phyloP scores from a whole-genome alignment of 192 early-diverging fungal genomes.

The Rhizophagus prolifer region DNA sequence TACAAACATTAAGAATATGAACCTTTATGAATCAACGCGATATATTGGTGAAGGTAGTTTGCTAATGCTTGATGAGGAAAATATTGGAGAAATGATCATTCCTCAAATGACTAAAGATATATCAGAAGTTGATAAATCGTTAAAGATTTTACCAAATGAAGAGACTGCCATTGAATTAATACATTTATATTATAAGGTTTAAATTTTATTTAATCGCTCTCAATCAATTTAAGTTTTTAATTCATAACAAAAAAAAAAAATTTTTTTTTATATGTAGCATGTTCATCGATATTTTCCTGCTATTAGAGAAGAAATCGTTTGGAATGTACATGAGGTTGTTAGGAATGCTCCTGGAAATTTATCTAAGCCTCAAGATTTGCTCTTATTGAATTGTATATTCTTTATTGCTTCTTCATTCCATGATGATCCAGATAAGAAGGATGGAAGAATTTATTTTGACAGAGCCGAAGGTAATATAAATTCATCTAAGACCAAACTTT shows the following conservation, averaged over 20 bases:
- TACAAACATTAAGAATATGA: neutral
- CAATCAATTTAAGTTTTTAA: neutral
- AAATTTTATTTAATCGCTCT: neutral
- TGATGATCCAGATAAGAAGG: slow-evolving; percentile 14
- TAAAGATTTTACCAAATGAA: slow-evolving; percentile 2
- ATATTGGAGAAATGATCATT: slow-evolving; percentile 12
- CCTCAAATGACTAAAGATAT: slow-evolving; percentile 3
- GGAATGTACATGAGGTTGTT: neutral
- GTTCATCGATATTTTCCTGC: slow-evolving; percentile 23
- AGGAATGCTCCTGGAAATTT: slow-evolving; percentile 1
- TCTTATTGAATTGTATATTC: slow-evolving; percentile 24
- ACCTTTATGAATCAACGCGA: slow-evolving; percentile 16
- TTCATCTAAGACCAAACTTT: neutral
- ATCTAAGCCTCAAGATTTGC: slow-evolving; percentile 15
- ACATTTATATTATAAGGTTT: slow-evolving; percentile 15
- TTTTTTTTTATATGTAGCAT: slow-evolving; percentile 15
- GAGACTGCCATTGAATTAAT: slow-evolving; percentile 5
- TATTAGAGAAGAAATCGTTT: neutral
- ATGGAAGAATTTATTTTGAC: slow-evolving; percentile 22
- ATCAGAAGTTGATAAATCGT: slow-evolving; percentile 14
- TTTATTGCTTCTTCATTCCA: slow-evolving; percentile 20
- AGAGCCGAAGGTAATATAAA: slow-evolving; percentile 21
- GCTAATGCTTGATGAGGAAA: slow-evolving; percentile 12
- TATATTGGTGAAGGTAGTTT: slow-evolving; percentile 25
- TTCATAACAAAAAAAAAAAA: neutral